Base-by-base conservation (phyloP, 257 asterid species). In the Fraxinus pennsylvanica region DNA sequence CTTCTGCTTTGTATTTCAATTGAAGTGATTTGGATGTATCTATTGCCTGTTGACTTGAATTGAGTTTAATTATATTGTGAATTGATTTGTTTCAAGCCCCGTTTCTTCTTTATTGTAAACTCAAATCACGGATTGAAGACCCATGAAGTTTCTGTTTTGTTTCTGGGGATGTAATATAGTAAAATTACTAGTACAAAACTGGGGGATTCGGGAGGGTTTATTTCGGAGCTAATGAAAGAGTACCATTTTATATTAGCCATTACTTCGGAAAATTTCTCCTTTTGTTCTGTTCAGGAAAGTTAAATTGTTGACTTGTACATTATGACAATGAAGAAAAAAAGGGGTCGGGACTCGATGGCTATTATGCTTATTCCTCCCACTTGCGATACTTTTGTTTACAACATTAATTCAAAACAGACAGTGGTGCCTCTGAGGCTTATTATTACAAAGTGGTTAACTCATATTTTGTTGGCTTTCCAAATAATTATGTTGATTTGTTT, bases 41-140 rank as follows among this genome's bases (percentile, higher is more conserved):
- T 17, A 59, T 75, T 83, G 84, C 52, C 10, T 79, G 83, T 83
- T 85, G 89, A 75, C 85, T 83, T 81, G 78, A 19, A 9, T 66
- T 73, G 78, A 71, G 36, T 73, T 38, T 32, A 32, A 71, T 54
- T 81, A 61, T 72, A 10, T 79, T 71, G 70, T 61, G 38, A 69
- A 65, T 73, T 22, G 27, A 63, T 50, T 29, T 77, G 66, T 65
- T 61, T 57, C 77, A 35, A 33, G 38, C 73, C 65, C 59, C 9
- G 15, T 50, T 13, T 66, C 65, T 79, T 54, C 25, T 27, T 12
- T 71, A 33, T 76, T 81, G 14, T n/a, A 41, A 35, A 29, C 63
- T 81, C 30, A 72, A 45, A 78, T 27, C 66, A 0, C 41, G 0
- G 69, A 72, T 38, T 73, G 22, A 57, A 45, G 52, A 52, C 57